Evolutionary conservation across 352 stramenopile species (phyloP), one percentile per base, ranked within the genome.

Genomic region (Globisporangium splendens): DNA sequence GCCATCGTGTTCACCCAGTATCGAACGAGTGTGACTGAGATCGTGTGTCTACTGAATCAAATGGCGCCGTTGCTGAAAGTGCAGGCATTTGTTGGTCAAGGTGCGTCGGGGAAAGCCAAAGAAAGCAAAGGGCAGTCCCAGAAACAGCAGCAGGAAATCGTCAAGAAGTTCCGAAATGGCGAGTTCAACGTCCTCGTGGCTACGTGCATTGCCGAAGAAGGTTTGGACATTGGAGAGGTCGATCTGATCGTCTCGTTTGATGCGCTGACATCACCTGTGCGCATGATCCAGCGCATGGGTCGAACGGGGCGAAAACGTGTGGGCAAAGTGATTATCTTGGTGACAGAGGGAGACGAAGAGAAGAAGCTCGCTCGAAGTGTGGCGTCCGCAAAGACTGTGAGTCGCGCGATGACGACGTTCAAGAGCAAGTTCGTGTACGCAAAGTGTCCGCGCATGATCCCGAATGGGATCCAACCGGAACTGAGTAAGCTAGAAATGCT

Each of bases 1-100:
- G 96, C 89, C 5, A 99, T 99, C 58, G 95, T 99, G 4, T 99
- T 99, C 69, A 98, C 96, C 8, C 93, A 99, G 61, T 98, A 95
- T 66, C 85, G 98, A 59, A 88, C 90, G 43, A 98, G 87, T 56
- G 96, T 99, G 1, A 75, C 69, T 6, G 95, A 98, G 63, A 98
- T 99, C 59, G 87, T 98, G 2, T 66, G 64, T 6, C 64, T 96
- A 20, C 61, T 98, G 14, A 63, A 68, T 1, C 69, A 75, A 14
- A 68, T 93, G 17, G 61, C 79, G 18, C 83, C 77, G 31, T 66
- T 96, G n/a, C 58, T 98, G 21, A 92, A 93, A 66, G 85, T 90
- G 0, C 80, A 96, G 51, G 80, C 88, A 42, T 99, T 99, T 68
- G 88, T 99, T 47, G 96, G 97, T 1, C 89, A 99, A 79, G 75